Conservation (phyloP, 75 land plant genomes). For the Larix kaempferi region DNA sequence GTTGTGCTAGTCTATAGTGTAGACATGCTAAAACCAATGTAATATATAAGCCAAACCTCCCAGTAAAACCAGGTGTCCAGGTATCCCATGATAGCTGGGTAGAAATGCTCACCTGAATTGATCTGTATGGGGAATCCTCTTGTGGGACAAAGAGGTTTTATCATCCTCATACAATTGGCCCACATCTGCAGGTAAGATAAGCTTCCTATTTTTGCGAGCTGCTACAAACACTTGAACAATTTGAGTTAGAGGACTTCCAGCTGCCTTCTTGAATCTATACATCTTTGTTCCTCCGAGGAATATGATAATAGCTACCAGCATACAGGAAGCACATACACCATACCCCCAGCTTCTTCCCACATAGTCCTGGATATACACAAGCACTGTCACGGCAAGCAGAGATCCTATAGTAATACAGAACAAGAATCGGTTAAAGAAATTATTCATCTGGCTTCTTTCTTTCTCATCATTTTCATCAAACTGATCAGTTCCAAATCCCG, state of each 20-base stretch:
- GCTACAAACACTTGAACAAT: constrained; percentile 66
- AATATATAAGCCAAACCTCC: background rate
- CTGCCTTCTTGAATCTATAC: constrained; percentile 58
- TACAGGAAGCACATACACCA: constrained; percentile 48
- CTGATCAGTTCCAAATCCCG: constrained; percentile 79
- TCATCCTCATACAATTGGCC: constrained; percentile 35
- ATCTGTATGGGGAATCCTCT: constrained; percentile 43
- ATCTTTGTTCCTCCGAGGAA: constrained; percentile 48
- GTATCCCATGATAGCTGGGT: background rate
- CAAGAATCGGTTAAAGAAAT: constrained; percentile 75
- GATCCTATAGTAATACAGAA: constrained; percentile 50
- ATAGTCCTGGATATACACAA: constrained; percentile 76
- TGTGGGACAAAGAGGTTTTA: constrained; percentile 22
- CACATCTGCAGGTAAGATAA: constrained; percentile 24
- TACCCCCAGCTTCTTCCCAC: constrained; percentile 77
- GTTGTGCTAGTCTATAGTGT: background rate
- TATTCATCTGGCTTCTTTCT: constrained; percentile 51
- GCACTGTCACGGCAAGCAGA: constrained; percentile 66
- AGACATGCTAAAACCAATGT: background rate
- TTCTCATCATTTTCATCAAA: constrained; percentile 68
- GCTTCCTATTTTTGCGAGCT: constrained; percentile 48
- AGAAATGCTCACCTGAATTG: constrained; percentile 41
- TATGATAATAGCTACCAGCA: constrained; percentile 41
- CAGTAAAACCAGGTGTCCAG: background rate
- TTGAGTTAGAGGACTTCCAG: constrained; percentile 56